Conservation (phyloP, 2,329 filamentous ascomycete species). For the Fulvia fulva region DNA sequence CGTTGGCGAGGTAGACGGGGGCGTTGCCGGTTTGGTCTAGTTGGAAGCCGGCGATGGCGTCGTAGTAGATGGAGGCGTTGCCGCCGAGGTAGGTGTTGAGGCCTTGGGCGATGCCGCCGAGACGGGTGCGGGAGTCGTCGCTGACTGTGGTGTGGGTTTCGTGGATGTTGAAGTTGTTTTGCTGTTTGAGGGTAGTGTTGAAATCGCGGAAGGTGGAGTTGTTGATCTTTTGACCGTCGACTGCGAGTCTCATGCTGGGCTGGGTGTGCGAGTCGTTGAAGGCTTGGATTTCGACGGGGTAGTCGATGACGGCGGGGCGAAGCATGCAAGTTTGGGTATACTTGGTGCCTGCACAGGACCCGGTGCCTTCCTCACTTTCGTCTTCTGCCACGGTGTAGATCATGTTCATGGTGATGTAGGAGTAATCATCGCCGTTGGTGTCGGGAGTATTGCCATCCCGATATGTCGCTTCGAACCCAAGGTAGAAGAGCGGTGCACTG, state of each 20-base stretch:
- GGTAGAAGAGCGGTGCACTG: constrained; percentile 8
- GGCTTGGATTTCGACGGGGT: constrained; percentile 17
- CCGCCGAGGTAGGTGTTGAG: constrained; percentile 17
- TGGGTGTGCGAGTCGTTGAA: constrained; percentile 12
- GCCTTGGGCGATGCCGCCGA: constrained; percentile 15
- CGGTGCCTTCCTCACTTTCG: background rate
- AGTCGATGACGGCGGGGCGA: constrained; percentile 22
- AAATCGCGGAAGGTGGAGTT: constrained; percentile 11
- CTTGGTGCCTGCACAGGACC: constrained; percentile 10
- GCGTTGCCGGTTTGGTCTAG: constrained; percentile 13
- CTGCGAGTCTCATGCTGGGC: constrained; percentile 10
- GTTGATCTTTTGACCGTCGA: constrained; percentile 5
- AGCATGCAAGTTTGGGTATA: constrained; percentile 20
- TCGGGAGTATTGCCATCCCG: background rate
- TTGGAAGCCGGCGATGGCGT: constrained; percentile 4
- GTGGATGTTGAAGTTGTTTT: constrained; percentile 12
- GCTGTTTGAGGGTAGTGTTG: constrained; percentile 11
- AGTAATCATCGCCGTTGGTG: background rate
- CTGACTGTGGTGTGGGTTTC: constrained; percentile 1
- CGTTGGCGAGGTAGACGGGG: constrained; percentile 15
- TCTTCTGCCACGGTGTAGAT: constrained; percentile 7
- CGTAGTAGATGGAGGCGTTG: constrained; percentile 12
- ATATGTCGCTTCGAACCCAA: constrained; percentile 10
- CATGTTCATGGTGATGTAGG: constrained; percentile 18
- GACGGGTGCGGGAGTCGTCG: constrained; percentile 9